A percentile compares a stretch with the other conserved stretches of the same genome.
phyloP scores from a whole-genome alignment of 2,329 filamentous ascomycete species.

The Cyphellophora europaea region DNA sequence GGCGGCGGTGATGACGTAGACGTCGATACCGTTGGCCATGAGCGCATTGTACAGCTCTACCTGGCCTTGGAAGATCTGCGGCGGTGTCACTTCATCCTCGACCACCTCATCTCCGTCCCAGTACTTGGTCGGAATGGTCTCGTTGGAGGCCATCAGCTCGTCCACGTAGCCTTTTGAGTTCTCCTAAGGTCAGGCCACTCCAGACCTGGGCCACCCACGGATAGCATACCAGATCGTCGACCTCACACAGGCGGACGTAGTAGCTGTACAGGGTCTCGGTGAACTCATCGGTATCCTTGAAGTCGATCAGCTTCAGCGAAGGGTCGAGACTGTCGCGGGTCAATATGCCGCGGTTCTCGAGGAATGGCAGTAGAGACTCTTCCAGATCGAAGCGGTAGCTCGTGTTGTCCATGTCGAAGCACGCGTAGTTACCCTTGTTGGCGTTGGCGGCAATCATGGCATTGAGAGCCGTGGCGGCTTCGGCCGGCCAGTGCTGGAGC shows the following conservation, averaged over 20 bases:
- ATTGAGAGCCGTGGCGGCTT: constrained; percentile 2
- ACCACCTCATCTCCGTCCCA: constrained; percentile 3
- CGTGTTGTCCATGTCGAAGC: constrained; percentile 7
- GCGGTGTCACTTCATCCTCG: background rate
- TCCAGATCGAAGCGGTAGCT: constrained; percentile 3
- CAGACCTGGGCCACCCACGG: constrained; percentile 4
- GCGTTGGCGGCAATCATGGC: constrained; percentile 6
- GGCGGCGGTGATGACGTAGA: constrained; percentile 4
- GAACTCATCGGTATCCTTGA: constrained; percentile 5
- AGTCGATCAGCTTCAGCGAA: constrained; percentile 3
- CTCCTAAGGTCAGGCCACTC: constrained; percentile 1
- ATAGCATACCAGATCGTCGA: constrained; percentile 5
- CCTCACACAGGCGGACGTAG: constrained; percentile 5
- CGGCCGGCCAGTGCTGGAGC: constrained; percentile 6
- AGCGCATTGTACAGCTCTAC: constrained; percentile 7
- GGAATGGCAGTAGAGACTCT: constrained; percentile 4
- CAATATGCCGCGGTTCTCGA: constrained; percentile 3
- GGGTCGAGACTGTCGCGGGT: constrained; percentile 5
- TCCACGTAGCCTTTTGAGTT: constrained; percentile 5
- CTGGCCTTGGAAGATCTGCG: constrained; percentile 4
- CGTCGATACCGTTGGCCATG: constrained; percentile 4
- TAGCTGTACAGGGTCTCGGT: constrained; percentile 5
- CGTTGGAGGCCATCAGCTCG: constrained; percentile 3
- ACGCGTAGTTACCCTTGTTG: constrained; percentile 6
- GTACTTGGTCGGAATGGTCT: constrained; percentile 4